A percentile compares a stretch with the other conserved stretches of the same genome.
Conservation (phyloP, 2,329 filamentous ascomycete species). For the Alternaria viburni region DNA sequence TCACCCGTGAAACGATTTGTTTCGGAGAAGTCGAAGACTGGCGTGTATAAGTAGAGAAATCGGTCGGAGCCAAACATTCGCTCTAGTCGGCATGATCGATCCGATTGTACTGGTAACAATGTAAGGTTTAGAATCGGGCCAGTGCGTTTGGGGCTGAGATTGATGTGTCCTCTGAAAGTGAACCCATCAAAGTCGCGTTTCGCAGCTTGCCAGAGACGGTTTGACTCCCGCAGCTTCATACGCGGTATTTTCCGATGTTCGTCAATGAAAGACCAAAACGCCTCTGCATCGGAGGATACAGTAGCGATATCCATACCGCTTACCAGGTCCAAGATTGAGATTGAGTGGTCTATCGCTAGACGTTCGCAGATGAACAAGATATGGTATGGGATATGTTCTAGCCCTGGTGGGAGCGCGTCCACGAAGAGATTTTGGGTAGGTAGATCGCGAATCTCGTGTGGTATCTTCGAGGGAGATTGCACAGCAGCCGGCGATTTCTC, state of each 20-base stretch:
- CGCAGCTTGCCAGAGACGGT: conserved; percentile 33
- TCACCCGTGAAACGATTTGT: conserved; percentile 12
- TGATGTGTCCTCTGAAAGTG: conserved; percentile 43
- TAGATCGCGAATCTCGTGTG: conserved; percentile 37
- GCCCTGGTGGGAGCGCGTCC: conserved; percentile 9
- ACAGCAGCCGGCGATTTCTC: background rate
- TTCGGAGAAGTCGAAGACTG: conserved; percentile 30
- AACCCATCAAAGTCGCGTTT: conserved; percentile 32
- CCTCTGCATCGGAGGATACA: conserved; percentile 14
- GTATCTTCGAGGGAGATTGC: conserved; percentile 23
- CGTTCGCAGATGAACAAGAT: conserved; percentile 43
- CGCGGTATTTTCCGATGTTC: background rate
- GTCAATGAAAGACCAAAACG: conserved; percentile 30
- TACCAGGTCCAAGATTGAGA: conserved; percentile 23
- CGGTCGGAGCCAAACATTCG: conserved; percentile 48
- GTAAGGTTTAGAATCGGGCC: conserved; percentile 34
- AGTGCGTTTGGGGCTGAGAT: conserved; percentile 19
- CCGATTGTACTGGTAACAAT: conserved; percentile 33
- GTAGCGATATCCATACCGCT: conserved; percentile 8
- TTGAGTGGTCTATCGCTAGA: conserved; percentile 23
- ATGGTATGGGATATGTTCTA: conserved; percentile 35
- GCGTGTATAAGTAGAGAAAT: conserved; percentile 51
- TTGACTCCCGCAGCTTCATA: conserved; percentile 17
- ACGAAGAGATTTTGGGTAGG: conserved; percentile 39
- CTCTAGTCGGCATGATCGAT: conserved; percentile 47